Evolutionary conservation across 1,139 yeast species (phyloP).

Genomic region (Meyerozyma guilliermondii): DNA sequence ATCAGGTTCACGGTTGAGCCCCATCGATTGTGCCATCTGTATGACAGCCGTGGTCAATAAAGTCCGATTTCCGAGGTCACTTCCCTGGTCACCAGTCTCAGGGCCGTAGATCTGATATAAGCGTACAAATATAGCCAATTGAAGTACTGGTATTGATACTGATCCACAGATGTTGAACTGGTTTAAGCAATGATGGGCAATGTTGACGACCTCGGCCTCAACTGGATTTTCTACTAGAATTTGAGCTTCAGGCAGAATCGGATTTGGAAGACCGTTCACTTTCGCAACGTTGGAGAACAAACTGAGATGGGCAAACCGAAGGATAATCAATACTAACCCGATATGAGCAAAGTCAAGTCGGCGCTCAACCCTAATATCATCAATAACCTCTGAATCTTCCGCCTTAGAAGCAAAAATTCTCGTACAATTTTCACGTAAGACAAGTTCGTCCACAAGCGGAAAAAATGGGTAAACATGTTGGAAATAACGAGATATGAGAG

Average conservation of each 20-base stretch:
- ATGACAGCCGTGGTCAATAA: slow-evolving; percentile 9
- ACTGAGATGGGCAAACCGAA: slow-evolving; percentile 20
- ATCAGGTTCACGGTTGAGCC: slow-evolving; percentile 15
- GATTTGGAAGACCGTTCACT: slow-evolving; percentile 7
- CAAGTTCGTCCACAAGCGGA: slow-evolving; percentile 46
- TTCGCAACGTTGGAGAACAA: slow-evolving; percentile 15
- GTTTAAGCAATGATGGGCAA: slow-evolving; percentile 24
- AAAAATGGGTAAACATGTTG: slow-evolving; percentile 41
- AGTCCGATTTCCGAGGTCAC: slow-evolving; percentile 10
- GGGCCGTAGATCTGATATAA: slow-evolving; percentile 12
- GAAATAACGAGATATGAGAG: slow-evolving; percentile 32
- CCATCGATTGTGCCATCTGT: slow-evolving; percentile 12
- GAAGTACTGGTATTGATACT: slow-evolving; percentile 14
- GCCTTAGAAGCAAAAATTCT: slow-evolving; percentile 16
- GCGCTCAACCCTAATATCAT: slow-evolving; percentile 14
- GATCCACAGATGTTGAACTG: slow-evolving; percentile 27
- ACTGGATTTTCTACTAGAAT: slow-evolving; percentile 25
- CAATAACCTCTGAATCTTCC: slow-evolving; percentile 9
- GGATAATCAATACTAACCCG: slow-evolving; percentile 19
- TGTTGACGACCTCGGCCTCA: slow-evolving; percentile 20
- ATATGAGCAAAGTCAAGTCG: slow-evolving; percentile 20
- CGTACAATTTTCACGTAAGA: slow-evolving; percentile 16
- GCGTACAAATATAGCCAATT: slow-evolving; percentile 10
- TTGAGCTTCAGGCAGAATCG: slow-evolving; percentile 10
- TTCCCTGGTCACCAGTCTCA: slow-evolving; percentile 12